Percentiles rank a stretch among this genome's conserved stretches.
Conservation (phyloP, 1,284 basidiomycete genomes). For the Cystobasidium slooffiae region DNA sequence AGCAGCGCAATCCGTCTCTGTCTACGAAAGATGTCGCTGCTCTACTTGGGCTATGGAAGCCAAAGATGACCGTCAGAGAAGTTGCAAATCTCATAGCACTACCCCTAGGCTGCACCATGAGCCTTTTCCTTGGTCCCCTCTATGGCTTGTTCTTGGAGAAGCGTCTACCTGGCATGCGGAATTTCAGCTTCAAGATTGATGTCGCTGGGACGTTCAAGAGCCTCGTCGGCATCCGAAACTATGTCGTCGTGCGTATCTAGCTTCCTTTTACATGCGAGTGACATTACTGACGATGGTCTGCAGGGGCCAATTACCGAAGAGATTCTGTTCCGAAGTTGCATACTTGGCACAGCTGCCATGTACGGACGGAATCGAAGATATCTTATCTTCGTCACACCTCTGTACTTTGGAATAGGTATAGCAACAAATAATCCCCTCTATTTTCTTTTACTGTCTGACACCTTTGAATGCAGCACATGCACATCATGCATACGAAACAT, state of each 20-base stretch:
- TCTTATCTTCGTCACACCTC: constrained; percentile 78
- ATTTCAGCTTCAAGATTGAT: constrained; percentile 62
- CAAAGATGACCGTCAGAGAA: constrained; percentile 48
- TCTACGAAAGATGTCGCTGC: constrained; percentile 41
- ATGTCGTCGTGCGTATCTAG: constrained; percentile 67
- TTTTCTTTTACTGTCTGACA: background rate
- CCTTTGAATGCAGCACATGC: constrained; percentile 70
- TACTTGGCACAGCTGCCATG: constrained; percentile 74
- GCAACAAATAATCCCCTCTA: background rate
- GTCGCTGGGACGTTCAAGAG: constrained; percentile 59
- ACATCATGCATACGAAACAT: constrained; percentile 88
- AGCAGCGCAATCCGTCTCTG: constrained; percentile 13
- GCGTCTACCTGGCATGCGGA: constrained; percentile 68
- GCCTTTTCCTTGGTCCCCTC: constrained; percentile 83
- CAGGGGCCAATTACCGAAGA: constrained; percentile 93
- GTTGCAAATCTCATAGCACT: constrained; percentile 42
- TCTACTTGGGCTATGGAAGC: constrained; percentile 47
- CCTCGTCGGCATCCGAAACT: constrained; percentile 74
- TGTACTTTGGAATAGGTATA: constrained; percentile 86
- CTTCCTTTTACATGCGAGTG: too few species aligned
- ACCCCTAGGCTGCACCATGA: constrained; percentile 64
- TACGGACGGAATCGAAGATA: constrained; percentile 63
- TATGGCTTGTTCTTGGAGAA: constrained; percentile 67
- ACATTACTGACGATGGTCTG: background rate
- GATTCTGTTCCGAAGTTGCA: constrained; percentile 83